Percentiles rank a stretch among this genome's conserved stretches.
Conservation (phyloP, 1,139 yeast species). For the Kodamaea derodonti region DNA sequence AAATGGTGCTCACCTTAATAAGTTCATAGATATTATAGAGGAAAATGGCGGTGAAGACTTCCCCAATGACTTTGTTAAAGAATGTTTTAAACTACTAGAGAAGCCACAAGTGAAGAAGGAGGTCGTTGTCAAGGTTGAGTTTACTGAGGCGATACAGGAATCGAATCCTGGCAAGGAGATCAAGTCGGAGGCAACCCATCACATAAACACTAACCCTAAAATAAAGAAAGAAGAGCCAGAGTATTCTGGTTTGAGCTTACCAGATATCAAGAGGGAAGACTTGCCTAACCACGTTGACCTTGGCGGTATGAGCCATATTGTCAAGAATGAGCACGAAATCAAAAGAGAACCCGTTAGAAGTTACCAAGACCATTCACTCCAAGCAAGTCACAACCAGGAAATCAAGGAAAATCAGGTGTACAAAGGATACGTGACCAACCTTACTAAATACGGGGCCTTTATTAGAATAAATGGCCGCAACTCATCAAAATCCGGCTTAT, state of each 20-base stretch:
- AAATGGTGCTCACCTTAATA: conserved; percentile 13
- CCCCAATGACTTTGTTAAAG: conserved; percentile 39
- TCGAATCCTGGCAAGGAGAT: background rate
- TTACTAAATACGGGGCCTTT: conserved; percentile 78
- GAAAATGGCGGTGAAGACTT: conserved; percentile 67
- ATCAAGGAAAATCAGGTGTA: conserved; percentile 47
- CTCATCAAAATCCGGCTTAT: conserved; percentile 49
- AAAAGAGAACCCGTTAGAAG: background rate
- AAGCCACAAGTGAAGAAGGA: conserved; percentile 1
- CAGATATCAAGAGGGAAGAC: background rate
- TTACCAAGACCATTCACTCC: background rate
- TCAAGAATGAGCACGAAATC: background rate
- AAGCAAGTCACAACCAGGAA: background rate
- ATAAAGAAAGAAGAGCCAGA: conserved; percentile 12
- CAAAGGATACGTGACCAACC: conserved; percentile 55
- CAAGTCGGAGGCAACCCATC: background rate
- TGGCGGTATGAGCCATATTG: too few relatives aligned
- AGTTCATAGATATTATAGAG: conserved; percentile 40
- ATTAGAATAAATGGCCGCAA: conserved; percentile 34
- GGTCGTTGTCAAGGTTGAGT: conserved; percentile 1
- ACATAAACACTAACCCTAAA: conserved; percentile 7
- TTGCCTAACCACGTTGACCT: background rate
- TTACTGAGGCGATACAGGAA: background rate
- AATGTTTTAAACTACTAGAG: conserved; percentile 23
- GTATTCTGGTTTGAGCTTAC: conserved; percentile 2